Evolutionary conservation across 768 basidiomycete genomes (phyloP), one percentile per base, ranked within the genome.

Genomic region (Zangia roseola): DNA sequence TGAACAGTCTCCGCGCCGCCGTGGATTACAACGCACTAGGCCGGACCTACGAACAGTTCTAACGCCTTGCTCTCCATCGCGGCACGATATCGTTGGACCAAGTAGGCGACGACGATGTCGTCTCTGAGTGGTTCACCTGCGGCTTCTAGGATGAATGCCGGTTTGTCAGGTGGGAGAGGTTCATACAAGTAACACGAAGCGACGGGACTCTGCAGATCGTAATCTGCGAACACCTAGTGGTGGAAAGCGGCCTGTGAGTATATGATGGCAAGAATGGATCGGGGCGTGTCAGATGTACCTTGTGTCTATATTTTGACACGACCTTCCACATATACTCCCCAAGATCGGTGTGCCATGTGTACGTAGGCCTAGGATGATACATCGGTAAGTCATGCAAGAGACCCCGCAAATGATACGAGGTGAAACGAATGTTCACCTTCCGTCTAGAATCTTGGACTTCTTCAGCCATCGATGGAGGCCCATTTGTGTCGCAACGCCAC

Each of bases 321-420:
- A 44, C 25, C 45, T 56, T 69, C 65, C 65, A 67, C 28, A 67
- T 13, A 28, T 62, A 65, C 13, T 51, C 41, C 13, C 65, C 65
- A 10, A 43, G 50, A 16, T 49, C 45, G 12, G 65, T 67, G 13
- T 58, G 43, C 35, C 67, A 25, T 6, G 59, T 52, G 39, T 51
- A 65, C 6, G 40, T 28, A n/a, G n/a, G 13, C 24, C 65, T 67
- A 44, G 13, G 10, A 17, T 13, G 21, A 25, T 16, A n/a, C 7
- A 8, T 9, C 5, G 9, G 35, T 23, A 6, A 10, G 10, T 38
- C 12, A 19, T 8, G 25, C 14, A 10, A 9, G 8, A 16, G 13
- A 26, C 14, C 10, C 28, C 33, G 20, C 17, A 8, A n/a, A 16
- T 9, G 5, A 16, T 10, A 16, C n/a, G 10, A 25, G 10, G 14